Base-by-base conservation (phyloP, 2,329 filamentous ascomycete genomes). In the Curvularia lunata region DNA sequence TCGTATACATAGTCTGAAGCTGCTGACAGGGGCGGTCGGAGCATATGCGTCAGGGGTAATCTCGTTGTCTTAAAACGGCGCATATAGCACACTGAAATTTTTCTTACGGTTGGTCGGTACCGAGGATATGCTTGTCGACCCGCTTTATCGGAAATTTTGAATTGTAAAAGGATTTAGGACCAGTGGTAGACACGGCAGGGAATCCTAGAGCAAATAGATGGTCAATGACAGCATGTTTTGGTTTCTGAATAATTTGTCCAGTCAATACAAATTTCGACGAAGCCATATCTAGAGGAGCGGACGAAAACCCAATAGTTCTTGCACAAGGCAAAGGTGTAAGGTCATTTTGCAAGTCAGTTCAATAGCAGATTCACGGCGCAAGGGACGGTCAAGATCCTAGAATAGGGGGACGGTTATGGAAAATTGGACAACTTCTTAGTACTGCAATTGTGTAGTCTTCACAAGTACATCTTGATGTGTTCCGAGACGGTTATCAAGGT, bases 151-250 rank as follows among this genome's bases (percentile, higher is more conserved):
- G 50, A 34, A 52, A 55, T 3, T 63, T 52, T 10, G 41, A 48
- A 25, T 32, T 48, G 25, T 21, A 42, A 43, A 54, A 19, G 45
- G 18, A 28, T 3, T 43, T 28, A 9, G 49, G 30, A 16, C 54
- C 19, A 2, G 43, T 27, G 7, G 37, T 28, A 1, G 37, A n/a
- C 7, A 57, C 13, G 10, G 47, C 51, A 8, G 54, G 45, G 16
- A 67, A 37, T 12, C n/a, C 47, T 43, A 56, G 46, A 16, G 61
- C 63, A 13, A 67, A 50, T 10, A 58, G 42, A 25, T 68, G 62
- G 43, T 65, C 64, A 21, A 16, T n/a, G 8, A 49, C 49, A 9
- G 64, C 61, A 27, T 62, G 62, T 12, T 50, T 46, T 67, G 63
- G 46, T 64, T 59, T 19, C 52, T 49, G 2, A 67, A 8, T 13